Conservation (phyloP, 2,329 filamentous ascomycete genomes). For the Neocucurbitaria cava region DNA sequence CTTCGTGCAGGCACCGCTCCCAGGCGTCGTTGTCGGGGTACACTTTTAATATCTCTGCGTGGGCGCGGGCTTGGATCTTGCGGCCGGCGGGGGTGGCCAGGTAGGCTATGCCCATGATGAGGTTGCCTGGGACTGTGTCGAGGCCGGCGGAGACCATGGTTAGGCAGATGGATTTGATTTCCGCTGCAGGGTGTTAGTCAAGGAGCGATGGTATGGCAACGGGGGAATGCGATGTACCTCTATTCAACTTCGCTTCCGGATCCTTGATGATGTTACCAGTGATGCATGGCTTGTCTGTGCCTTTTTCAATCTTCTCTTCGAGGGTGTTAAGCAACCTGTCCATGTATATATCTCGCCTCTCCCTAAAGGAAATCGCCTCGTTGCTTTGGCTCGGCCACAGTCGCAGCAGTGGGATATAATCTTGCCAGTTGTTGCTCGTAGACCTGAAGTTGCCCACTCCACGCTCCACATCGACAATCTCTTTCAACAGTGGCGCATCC, state of each 20-base stretch:
- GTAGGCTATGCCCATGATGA: conserved; percentile 81
- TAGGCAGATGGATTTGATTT: conserved; percentile 80
- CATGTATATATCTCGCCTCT: conserved; percentile 72
- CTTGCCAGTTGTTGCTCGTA: conserved; percentile 84
- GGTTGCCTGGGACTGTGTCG: conserved; percentile 80
- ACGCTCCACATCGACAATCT: conserved; percentile 78
- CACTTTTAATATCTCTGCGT: conserved; percentile 72
- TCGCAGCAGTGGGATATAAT: conserved; percentile 79
- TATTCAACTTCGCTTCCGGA: conserved; percentile 72
- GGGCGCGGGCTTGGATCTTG: conserved; percentile 72
- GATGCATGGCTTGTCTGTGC: conserved; percentile 72
- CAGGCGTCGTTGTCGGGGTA: conserved; percentile 80
- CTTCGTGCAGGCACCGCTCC: conserved; percentile 74
- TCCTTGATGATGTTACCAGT: conserved; percentile 74
- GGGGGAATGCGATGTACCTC: conserved; percentile 54
- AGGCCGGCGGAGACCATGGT: conserved; percentile 84
- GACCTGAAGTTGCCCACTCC: conserved; percentile 77
- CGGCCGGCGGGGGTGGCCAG: conserved; percentile 73
- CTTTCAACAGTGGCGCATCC: conserved; percentile 70
- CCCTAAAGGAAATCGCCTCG: conserved; percentile 69
- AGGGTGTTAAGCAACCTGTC: conserved; percentile 65
- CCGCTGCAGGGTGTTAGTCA: conserved; percentile 58
- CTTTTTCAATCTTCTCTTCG: conserved; percentile 66
- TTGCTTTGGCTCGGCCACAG: conserved; percentile 68
- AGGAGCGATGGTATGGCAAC: background rate